Percentiles rank a stretch among this genome's conserved stretches.
These are phyloP conservation scores for Geranium incanum DNA, from an alignment of 441 rosid species.

Conservation along the genomic window DNA sequence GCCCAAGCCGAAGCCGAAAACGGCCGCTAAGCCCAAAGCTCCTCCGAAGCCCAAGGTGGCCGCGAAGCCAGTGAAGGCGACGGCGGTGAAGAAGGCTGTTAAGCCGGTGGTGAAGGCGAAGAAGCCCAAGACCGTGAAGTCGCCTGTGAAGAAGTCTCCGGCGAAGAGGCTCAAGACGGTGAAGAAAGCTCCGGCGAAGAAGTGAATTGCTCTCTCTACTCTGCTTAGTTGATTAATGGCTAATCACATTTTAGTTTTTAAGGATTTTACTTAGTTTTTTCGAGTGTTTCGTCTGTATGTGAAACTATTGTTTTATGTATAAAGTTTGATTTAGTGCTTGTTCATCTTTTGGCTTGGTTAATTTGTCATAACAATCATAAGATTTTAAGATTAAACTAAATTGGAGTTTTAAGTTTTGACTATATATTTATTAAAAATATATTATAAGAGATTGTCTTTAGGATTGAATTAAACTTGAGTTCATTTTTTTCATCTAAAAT, in stretches of 20 bases:
- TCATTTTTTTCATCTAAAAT: no score
- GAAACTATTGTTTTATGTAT: not conserved
- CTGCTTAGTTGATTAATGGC: not conserved
- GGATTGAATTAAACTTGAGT: no score
- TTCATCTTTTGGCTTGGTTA: not conserved
- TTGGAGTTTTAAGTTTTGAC: no score
- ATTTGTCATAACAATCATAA: no score
- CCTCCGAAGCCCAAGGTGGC: not conserved
- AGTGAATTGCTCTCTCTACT: not conserved
- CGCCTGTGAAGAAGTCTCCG: not conserved
- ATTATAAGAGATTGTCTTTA: no score
- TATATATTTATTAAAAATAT: no score
- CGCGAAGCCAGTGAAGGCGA: not conserved
- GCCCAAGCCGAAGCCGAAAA: not conserved
- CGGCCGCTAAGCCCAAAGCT: not conserved
- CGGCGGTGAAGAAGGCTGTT: not conserved
- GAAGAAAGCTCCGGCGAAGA: not conserved
- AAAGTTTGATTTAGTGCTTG: not conserved
- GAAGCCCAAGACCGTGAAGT: not conserved
- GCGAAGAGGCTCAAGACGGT: no score
- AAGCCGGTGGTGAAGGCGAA: not conserved
- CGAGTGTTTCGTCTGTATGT: not conserved
- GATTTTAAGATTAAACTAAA: no score
- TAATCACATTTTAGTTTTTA: no score
- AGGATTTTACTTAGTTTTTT: not conserved